Evolutionary conservation across 352 stramenopile genomes (phyloP).

Genomic region (Aphanomyces euteiches): DNA sequence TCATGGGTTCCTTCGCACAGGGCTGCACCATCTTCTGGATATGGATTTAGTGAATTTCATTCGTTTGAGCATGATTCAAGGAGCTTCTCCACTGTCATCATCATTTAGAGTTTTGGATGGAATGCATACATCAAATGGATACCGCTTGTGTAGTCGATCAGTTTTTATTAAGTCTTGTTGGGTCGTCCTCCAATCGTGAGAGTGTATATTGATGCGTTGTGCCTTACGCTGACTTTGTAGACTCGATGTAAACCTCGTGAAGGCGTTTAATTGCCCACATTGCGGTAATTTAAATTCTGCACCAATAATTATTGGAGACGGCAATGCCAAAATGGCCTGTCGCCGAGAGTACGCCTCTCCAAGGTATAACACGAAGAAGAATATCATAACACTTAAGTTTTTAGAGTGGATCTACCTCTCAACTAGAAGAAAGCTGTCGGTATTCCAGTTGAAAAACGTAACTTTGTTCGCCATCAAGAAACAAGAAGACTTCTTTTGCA

Average conservation of each 20-base stretch:
- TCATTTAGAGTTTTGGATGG: background rate
- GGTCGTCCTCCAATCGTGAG: background rate
- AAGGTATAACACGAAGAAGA: background rate
- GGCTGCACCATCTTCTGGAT: background rate
- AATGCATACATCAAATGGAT: too few species aligned
- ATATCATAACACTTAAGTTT: background rate
- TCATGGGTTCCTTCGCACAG: background rate
- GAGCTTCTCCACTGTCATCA: background rate
- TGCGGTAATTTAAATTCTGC: background rate
- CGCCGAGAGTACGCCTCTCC: background rate
- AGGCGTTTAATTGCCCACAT: background rate
- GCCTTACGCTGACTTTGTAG: background rate
- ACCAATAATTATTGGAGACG: conserved; percentile 6
- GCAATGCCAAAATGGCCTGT: background rate
- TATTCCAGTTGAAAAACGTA: conserved; percentile 1
- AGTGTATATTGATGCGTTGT: background rate
- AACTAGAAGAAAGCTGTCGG: background rate
- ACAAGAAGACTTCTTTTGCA: background rate
- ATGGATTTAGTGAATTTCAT: background rate
- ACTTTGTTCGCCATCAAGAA: background rate
- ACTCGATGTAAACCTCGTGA: background rate
- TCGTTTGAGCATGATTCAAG: background rate
- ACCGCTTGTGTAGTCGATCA: background rate
- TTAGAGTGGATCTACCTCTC: background rate
- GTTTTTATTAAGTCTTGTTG: background rate